Base-by-base conservation (phyloP, 257 asterid genomes). In the Marsdenia floribunda region DNA sequence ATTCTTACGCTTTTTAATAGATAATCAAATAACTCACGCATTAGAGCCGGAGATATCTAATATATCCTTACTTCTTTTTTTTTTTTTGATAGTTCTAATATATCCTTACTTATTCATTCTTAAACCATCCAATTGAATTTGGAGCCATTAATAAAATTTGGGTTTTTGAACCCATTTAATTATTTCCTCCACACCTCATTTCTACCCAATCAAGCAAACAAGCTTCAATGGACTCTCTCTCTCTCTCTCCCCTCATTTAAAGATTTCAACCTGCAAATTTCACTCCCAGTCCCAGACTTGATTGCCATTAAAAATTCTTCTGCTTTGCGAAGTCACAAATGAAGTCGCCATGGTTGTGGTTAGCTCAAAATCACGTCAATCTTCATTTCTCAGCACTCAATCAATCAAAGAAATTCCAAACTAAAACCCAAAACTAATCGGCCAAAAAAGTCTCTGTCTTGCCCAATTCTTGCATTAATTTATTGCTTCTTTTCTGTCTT, bases 401-500 rank as follows among this genome's bases (percentile, higher is more conserved):
- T 42, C 2, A 16, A 24, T 42, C 5, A 8, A 70, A 52, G 6
- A 53, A 24, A 42, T 21, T 63, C 53, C 21, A 64, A 44, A 57
- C 77, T 16, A 46, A 35, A 35, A 44, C 49, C 70, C 8, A 29
- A 3, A 35, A 24, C 44, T 46, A 19, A 35, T 59, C 75, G 21
- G 44, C 68, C 66, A 59, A 37, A 64, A 64, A 64, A 64, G 69
- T 64, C 69, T 64, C 24, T 35, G 47, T 37, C 47, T 64, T 63
- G 13, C 77, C 24, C 60, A 57, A 65, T 66, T 54, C 10, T 44
- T 72, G 77, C 64, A 60, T 73, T 78, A 73, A 65, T 40, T 52
- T 65, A 71, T 71, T 79, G 44, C 82, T 65, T 71, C 70, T 59
- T 35, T 57, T 57, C 16, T 40, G 78, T 73, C 80, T 2, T 63